These are phyloP conservation scores for Pythium insidiosum DNA, from an alignment of 352 stramenopile species.

Conservation along the genomic window DNA sequence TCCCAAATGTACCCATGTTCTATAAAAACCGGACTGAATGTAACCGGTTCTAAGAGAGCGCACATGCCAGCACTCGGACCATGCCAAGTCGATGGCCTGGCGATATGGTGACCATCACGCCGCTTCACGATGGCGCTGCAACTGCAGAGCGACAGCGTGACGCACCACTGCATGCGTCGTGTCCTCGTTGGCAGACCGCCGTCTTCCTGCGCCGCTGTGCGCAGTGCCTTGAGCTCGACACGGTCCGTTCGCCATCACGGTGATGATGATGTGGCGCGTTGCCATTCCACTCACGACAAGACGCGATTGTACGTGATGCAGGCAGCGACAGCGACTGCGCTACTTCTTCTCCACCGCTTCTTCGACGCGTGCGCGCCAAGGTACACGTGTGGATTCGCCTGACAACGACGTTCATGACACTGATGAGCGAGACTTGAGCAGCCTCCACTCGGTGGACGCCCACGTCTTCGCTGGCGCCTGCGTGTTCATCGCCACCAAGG, in stretches of 20 bases:
- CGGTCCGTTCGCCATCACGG: conserved; percentile 10
- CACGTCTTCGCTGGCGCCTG: conserved; percentile 14
- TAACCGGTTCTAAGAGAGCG: too few species aligned
- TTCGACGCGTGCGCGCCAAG: conserved; percentile 1
- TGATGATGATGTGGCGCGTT: too few species aligned
- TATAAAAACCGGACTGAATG: background rate
- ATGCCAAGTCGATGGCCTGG: too few species aligned
- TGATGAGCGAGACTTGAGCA: background rate
- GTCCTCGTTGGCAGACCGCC: too few species aligned
- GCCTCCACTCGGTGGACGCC: conserved; percentile 7
- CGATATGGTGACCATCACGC: too few species aligned
- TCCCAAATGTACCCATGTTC: conserved; percentile 14
- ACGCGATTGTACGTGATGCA: background rate
- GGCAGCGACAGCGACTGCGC: conserved; percentile 12
- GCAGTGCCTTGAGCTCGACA: conserved; percentile 13
- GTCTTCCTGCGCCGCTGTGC: conserved; percentile 12
- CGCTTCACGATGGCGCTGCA: too few species aligned
- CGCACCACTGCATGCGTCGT: too few species aligned
- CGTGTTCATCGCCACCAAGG: conserved; percentile 20
- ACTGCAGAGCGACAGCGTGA: too few species aligned
- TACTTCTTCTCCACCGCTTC: conserved; percentile 14
- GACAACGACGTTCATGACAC: background rate
- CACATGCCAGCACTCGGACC: background rate
- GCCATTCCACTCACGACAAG: too few species aligned
- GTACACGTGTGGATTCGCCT: conserved; percentile 1